Percentiles rank a stretch among this genome's conserved stretches.
These are phyloP conservation scores for Cercospora janseana DNA, from an alignment of 2,329 filamentous ascomycete species.

Conservation along the genomic window DNA sequence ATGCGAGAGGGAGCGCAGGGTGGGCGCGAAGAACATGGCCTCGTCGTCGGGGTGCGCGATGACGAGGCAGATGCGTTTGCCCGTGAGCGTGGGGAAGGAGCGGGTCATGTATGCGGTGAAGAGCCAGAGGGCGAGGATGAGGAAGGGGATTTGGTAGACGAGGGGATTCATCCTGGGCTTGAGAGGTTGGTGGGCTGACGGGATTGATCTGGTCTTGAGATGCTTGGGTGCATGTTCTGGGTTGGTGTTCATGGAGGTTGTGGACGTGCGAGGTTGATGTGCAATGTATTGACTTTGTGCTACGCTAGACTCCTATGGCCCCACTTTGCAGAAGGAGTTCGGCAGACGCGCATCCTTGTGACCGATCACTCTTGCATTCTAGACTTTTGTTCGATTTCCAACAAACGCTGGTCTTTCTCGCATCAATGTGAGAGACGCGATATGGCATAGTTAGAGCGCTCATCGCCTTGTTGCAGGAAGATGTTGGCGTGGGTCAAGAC, in stretches of 20 bases:
- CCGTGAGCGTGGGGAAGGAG: constrained; percentile 65
- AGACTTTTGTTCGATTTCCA: background rate
- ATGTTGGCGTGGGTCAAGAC: too few relatives aligned
- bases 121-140: constrained; percentile 47
- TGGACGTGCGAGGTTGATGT: background rate
- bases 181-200: constrained; percentile 1
- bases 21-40: constrained; percentile 98
- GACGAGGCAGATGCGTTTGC: constrained; percentile 85
- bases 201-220: background rate
- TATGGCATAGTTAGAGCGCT: too few relatives aligned
- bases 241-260: background rate
- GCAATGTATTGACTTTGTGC: background rate
- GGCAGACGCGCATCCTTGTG: constrained; percentile 3
- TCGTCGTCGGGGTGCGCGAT: constrained; percentile 98
- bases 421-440: too few relatives aligned
- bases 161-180: constrained; percentile 40
- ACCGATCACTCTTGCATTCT: background rate
- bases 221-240: constrained; percentile 13
- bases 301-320: background rate
- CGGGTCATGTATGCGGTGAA: constrained; percentile 47
- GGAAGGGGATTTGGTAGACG: constrained; percentile 41
- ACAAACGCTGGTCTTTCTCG: too few relatives aligned
- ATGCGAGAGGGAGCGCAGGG: constrained; percentile 76
- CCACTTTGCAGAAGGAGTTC: constrained; percentile 1
- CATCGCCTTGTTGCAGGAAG: too few relatives aligned